These are phyloP conservation scores for Fragosphaeria purpurea DNA, from an alignment of 2,329 filamentous ascomycete genomes.

Conservation along the genomic window DNA sequence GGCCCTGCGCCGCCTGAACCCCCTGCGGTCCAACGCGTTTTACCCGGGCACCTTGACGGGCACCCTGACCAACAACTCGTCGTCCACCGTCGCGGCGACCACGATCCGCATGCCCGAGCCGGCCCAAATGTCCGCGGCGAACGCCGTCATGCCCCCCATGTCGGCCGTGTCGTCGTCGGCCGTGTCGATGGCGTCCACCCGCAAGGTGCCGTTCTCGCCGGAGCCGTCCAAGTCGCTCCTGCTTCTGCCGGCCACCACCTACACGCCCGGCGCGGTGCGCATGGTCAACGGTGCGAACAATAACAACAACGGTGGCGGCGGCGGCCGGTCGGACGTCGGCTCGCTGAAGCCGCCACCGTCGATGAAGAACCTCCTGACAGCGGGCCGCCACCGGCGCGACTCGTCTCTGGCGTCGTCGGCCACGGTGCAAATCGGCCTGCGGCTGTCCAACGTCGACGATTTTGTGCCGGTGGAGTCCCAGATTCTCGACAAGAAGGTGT, in stretches of 20 bases:
- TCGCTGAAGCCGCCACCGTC: constrained; percentile 34
- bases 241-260: constrained; percentile 39
- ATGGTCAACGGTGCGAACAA: background rate
- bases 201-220: constrained; percentile 29
- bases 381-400: constrained; percentile 40
- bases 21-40: constrained; percentile 25
- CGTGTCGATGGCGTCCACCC: constrained; percentile 14
- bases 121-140: constrained; percentile 19
- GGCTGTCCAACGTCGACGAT: constrained; percentile 51
- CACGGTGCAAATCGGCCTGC: constrained; percentile 61
- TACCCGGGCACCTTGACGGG: constrained; percentile 13
- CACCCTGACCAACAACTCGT: no score
- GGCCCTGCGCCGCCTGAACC: constrained; percentile 14
- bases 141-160: constrained; percentile 1
- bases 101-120: constrained; percentile 20
- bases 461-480: constrained; percentile 28
- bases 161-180: background rate
- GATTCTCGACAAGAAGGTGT: constrained; percentile 24
- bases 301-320: no score
- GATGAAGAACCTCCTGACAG: constrained; percentile 28
- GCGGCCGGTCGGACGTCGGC: constrained; percentile 15
- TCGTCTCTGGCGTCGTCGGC: constrained; percentile 56
- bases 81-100: background rate
- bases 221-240: constrained; percentile 22
- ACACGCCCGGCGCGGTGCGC: constrained; percentile 21